phyloP scores from a whole-genome alignment of 768 basidiomycete species.

The Bullera alba region DNA sequence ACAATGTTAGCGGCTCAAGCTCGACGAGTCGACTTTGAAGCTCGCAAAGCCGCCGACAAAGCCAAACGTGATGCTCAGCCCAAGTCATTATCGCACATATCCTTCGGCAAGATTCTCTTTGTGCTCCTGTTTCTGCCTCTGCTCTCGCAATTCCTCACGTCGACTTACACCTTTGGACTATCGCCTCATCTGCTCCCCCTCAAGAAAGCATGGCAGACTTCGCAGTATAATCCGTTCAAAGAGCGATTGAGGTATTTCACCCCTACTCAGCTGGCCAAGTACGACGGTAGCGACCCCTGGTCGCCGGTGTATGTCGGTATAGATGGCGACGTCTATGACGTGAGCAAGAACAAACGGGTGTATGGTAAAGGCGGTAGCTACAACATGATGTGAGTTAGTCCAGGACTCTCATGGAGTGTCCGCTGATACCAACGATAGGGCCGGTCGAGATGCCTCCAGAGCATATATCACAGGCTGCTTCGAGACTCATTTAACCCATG shows the following conservation, averaged over 20 bases:
- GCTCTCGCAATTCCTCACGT: conserved; percentile 55
- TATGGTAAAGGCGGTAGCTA: conserved; percentile 78
- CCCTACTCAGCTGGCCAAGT: conserved; percentile 59
- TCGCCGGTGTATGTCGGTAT: conserved; percentile 82
- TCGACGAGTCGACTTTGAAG: conserved; percentile 58
- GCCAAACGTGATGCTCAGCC: conserved; percentile 52
- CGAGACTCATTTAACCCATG: conserved; percentile 80
- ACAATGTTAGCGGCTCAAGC: conserved; percentile 60
- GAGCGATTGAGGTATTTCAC: conserved; percentile 58
- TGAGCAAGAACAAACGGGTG: conserved; percentile 62
- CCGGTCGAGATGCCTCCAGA: conserved; percentile 81
- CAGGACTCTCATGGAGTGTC: conserved; percentile 4
- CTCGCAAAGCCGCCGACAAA: conserved; percentile 45
- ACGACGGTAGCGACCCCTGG: conserved; percentile 61
- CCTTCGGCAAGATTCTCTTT: conserved; percentile 10
- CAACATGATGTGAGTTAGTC: conserved; percentile 41
- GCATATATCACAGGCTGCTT: conserved; percentile 94
- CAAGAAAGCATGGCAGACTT: conserved; percentile 7
- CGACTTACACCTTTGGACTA: conserved; percentile 19
- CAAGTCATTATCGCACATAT: conserved; percentile 54
- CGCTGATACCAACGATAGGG: conserved; percentile 46
- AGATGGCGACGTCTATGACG: conserved; percentile 88
- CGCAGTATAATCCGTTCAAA: conserved; percentile 53
- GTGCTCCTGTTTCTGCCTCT: conserved; percentile 21
- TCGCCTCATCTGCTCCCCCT: conserved; percentile 12